phyloP scores from a whole-genome alignment of 83 land plant species.

The Diphasiastrum complanatum region DNA sequence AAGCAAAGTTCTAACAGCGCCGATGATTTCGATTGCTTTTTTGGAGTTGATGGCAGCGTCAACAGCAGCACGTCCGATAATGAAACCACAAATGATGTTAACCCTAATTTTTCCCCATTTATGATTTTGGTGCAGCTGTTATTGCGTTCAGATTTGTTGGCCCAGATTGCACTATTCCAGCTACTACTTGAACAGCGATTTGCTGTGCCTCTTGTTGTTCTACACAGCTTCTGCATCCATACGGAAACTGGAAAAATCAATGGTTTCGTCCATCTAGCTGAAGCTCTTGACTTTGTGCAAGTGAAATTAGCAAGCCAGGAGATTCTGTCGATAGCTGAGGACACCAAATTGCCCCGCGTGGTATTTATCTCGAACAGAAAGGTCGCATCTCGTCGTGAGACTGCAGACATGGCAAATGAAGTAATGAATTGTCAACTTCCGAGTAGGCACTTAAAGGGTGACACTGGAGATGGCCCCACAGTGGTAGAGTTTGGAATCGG shows the following conservation, averaged over 20 bases:
- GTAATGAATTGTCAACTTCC: constrained; percentile 5
- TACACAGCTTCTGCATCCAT: background rate
- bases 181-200: constrained; percentile 7
- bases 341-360: constrained; percentile 9
- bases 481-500: constrained; percentile 11
- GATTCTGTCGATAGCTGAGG: background rate
- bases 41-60: background rate
- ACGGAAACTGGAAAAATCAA: background rate
- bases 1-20: background rate
- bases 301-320: constrained; percentile 13
- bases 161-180: constrained; percentile 4
- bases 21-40: background rate
- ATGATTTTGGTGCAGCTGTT: constrained; percentile 5
- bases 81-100: background rate
- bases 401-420: constrained; percentile 14
- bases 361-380: constrained; percentile 14
- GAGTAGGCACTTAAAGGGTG: background rate
- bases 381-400: background rate
- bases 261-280: background rate
- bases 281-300: constrained; percentile 20
- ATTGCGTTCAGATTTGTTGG: constrained; percentile 1
- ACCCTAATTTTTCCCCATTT: background rate
- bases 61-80: no score
- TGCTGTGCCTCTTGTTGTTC: constrained; percentile 5
- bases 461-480: background rate